Percentiles rank a stretch among this genome's conserved stretches.
These are phyloP conservation scores for Alternaria brassicae DNA, from an alignment of 2,329 filamentous ascomycete genomes.

Conservation along the genomic window DNA sequence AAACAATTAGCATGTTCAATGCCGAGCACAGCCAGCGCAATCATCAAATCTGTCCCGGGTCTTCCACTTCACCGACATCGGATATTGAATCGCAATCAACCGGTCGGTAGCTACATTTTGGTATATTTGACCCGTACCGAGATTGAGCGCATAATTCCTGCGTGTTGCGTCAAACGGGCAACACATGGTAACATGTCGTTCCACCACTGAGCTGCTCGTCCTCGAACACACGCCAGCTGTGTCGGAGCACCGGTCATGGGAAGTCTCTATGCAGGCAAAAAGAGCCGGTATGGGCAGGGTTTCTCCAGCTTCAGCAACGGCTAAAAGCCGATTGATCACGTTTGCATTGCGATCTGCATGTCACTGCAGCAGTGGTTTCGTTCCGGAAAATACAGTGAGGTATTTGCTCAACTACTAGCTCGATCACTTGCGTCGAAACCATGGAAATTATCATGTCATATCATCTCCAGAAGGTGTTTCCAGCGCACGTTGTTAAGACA, in stretches of 20 bases:
- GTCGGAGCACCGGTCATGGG: neutral
- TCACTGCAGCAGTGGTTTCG: neutral
- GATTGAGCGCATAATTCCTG: neutral
- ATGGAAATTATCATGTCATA: neutral
- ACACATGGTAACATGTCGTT: neutral
- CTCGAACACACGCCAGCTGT: slow-evolving; percentile 14
- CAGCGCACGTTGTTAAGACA: too few relatives aligned
- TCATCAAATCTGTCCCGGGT: slow-evolving; percentile 12
- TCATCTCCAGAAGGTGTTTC: neutral
- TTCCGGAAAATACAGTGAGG: neutral
- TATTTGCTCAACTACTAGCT: neutral
- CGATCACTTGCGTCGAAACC: neutral
- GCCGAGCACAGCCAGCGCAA: slow-evolving; percentile 5
- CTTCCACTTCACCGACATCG: slow-evolving; percentile 20
- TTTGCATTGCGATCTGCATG: neutral
- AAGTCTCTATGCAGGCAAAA: neutral
- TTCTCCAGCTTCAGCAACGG: slow-evolving; percentile 10
- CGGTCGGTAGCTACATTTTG: slow-evolving; percentile 21
- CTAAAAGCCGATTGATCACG: slow-evolving; percentile 10
- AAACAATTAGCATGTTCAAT: neutral
- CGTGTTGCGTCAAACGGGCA: neutral
- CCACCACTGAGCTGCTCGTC: slow-evolving; percentile 17
- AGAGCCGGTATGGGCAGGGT: neutral
- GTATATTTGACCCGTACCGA: neutral
- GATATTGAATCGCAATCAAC: slow-evolving; percentile 39